phyloP scores from a whole-genome alignment of 2,329 filamentous ascomycete genomes.

The Alternaria postmessia region DNA sequence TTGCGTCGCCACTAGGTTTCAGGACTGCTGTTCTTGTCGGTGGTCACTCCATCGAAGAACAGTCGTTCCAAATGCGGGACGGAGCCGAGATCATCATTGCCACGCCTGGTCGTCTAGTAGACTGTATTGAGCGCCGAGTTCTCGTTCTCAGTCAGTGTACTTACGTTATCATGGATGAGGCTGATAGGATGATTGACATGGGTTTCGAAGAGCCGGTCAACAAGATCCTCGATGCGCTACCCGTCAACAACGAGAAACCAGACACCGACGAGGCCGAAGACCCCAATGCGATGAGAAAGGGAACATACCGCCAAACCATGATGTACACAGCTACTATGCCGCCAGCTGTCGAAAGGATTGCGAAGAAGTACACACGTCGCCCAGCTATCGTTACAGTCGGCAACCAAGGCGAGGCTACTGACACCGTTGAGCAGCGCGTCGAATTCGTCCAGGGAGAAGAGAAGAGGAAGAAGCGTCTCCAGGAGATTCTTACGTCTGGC shows the following conservation, averaged over 20 bases:
- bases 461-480: slow-evolving; percentile 94
- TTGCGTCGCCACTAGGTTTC: slow-evolving; percentile 88
- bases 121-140: slow-evolving; percentile 93
- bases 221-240: slow-evolving; percentile 94
- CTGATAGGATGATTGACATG: slow-evolving; percentile 98
- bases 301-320: slow-evolving; percentile 96
- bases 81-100: slow-evolving; percentile 98
- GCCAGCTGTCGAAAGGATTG: slow-evolving; percentile 87
- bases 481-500: slow-evolving; percentile 82
- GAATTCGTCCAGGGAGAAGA: slow-evolving; percentile 92
- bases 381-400: slow-evolving; percentile 95
- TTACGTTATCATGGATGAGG: slow-evolving; percentile 99
- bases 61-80: slow-evolving; percentile 86
- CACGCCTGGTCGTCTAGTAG: slow-evolving; percentile 95
- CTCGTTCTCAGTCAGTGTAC: slow-evolving; percentile 95
- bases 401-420: slow-evolving; percentile 92
- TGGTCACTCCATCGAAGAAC: slow-evolving; percentile 93
- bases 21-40: slow-evolving; percentile 97
- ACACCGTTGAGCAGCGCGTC: slow-evolving; percentile 96
- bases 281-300: slow-evolving; percentile 80
- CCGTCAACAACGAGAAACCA: slow-evolving; percentile 92
- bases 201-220: slow-evolving; percentile 98
- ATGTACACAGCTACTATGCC: slow-evolving; percentile 99
- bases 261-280: slow-evolving; percentile 93
- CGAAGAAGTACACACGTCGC: slow-evolving; percentile 92